A percentile compares a stretch with the other conserved stretches of the same genome.
These are phyloP conservation scores for Athelia sp. DNA, from an alignment of 1,284 basidiomycete genomes.

Conservation along the genomic window DNA sequence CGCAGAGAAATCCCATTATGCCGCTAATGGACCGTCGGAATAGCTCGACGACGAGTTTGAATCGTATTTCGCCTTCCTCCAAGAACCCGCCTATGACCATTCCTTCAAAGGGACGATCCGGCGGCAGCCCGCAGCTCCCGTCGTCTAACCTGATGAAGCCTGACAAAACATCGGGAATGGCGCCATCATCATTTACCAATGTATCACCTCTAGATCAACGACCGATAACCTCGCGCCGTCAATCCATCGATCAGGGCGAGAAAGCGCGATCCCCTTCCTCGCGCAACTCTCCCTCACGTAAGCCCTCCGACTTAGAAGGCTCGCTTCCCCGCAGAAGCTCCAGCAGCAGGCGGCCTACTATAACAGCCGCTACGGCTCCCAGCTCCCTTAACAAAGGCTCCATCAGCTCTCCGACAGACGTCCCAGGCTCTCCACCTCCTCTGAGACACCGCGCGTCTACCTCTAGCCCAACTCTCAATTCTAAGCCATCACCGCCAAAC, in stretches of 20 bases:
- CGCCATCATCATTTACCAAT: slow-evolving; percentile 36
- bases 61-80: slow-evolving; percentile 20
- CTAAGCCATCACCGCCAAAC: slow-evolving; percentile 22
- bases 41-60: slow-evolving; percentile 33
- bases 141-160: slow-evolving; percentile 23
- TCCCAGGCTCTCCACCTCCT: neutral
- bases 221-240: slow-evolving; percentile 23
- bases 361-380: slow-evolving; percentile 35
- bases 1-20: slow-evolving; percentile 19
- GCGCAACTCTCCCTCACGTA: slow-evolving; percentile 57
- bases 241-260: slow-evolving; percentile 32
- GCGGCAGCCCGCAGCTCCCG: slow-evolving; percentile 41
- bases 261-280: slow-evolving; percentile 43
- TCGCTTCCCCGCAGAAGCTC: slow-evolving; percentile 43
- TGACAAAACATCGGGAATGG: slow-evolving; percentile 23
- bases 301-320: slow-evolving; percentile 48
- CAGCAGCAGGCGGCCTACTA: slow-evolving; percentile 37
- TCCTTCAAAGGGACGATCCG: slow-evolving; percentile 34
- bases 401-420: neutral
- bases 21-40: slow-evolving; percentile 45
- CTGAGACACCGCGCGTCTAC: slow-evolving; percentile 8
- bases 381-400: slow-evolving; percentile 15
- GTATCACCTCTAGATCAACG: slow-evolving; percentile 39
- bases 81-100: slow-evolving; percentile 25
- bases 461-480: slow-evolving; percentile 23